Evolutionary conservation across 768 basidiomycete genomes (phyloP), one percentile per base, ranked within the genome.

Genomic region (Pleurotus cornucopiae): DNA sequence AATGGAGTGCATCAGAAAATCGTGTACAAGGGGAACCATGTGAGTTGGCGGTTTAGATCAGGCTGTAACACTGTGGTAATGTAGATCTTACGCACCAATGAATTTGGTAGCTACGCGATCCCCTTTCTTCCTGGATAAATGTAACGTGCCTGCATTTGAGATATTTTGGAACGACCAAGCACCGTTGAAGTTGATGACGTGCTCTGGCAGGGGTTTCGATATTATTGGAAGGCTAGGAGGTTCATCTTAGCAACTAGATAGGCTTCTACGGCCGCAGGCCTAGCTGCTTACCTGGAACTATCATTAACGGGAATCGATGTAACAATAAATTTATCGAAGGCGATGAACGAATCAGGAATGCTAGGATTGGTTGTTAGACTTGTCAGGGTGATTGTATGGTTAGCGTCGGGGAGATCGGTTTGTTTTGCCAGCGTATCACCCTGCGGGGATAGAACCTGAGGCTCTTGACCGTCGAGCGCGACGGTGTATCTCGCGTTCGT

Each of bases 271-370:
- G 5, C 20, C 2, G 4, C 30, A 25, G 5, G 34, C 20, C 13
- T n/a, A 4, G 34, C 13, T 34, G 41, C 37, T 16, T 41, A 53
- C 51, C 21, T 71, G 20, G 67, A 64, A 26, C 69, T 70, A 60
- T 84, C 79, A 55, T 77, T 64, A 18, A 86, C 61, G 4, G 72
- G 73, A 26, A 63, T 62, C 14, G 76, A 74, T 30, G 70, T 75
- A 48, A 89, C 70, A 43, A 80, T 63, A 0, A 84, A 87, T 56
- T 73, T 71, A 60, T 86, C 80, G 66, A 91, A 88, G 18, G 69
- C 70, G 11, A 91, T 65, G 58, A 75, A 71, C 58, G 26, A 60
- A 59, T 45, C 63, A 58, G 47, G 58, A 55, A 49, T 67, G 61
- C n/a, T 40, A 53, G 45, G 46, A 37, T 47, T 68, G 62, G 48